These are phyloP conservation scores for Carnegiea gigantea DNA, from an alignment of 179 eudicot genomes.

Conservation along the genomic window DNA sequence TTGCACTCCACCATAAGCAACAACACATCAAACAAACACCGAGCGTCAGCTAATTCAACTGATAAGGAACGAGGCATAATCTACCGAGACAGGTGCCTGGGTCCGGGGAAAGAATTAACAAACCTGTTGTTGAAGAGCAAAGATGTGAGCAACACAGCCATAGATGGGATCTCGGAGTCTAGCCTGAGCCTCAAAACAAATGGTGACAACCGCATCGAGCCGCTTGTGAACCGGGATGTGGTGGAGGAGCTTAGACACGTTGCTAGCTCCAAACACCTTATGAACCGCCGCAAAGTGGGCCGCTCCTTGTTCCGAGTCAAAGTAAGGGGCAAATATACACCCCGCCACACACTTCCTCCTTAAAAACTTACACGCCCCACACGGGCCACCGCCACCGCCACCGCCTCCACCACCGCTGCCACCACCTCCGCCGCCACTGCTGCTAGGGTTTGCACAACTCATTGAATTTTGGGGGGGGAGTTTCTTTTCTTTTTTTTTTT, in stretches of 20 bases:
- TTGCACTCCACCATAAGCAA: not conserved
- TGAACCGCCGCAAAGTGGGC: constrained; percentile 95
- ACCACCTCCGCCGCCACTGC: constrained; percentile 25
- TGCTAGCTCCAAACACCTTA: constrained; percentile 94
- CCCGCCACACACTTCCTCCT: constrained; percentile 79
- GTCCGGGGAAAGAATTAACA: not conserved
- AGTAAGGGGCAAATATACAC: constrained; percentile 87
- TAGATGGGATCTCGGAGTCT: constrained; percentile 83
- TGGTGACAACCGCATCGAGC: constrained; percentile 81
- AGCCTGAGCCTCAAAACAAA: constrained; percentile 90
- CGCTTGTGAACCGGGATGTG: constrained; percentile 62
- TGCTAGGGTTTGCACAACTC: constrained; percentile 44
- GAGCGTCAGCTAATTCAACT: not conserved
- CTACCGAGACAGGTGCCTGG: not conserved
- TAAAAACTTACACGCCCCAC: constrained; percentile 89
- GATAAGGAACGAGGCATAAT: not conserved
- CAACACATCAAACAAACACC: too few relatives aligned
- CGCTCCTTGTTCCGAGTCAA: constrained; percentile 85
- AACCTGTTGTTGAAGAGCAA: constrained; percentile 95
- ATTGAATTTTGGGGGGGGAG: constrained; percentile 3
- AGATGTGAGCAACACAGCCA: constrained; percentile 84
- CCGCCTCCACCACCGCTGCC: constrained; percentile 15
- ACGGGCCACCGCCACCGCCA: constrained; percentile 50
- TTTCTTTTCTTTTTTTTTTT: not conserved
- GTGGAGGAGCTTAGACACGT: constrained; percentile 66